phyloP scores from a whole-genome alignment of 495 filamentous ascomycete species.

The Umbilicaria muhlenbergii region DNA sequence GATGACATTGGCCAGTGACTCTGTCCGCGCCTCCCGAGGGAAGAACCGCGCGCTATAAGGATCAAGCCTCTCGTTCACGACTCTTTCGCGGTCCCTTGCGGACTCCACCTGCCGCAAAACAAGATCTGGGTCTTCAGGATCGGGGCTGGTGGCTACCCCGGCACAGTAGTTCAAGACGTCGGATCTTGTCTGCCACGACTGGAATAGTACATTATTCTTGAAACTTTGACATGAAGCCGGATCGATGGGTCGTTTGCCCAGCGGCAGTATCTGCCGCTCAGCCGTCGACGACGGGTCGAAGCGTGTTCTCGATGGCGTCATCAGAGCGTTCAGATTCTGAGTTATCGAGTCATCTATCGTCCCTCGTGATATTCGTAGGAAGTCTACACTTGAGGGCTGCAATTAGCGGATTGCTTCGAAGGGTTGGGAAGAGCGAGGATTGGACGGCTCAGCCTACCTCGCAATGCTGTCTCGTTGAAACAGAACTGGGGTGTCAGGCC shows the following conservation, averaged over 20 bases:
- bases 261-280: conserved; percentile 32
- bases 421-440: neutral
- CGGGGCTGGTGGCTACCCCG: conserved; percentile 69
- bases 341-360: conserved; percentile 86
- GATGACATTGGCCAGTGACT: conserved; percentile 60
- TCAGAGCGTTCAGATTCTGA: conserved; percentile 81
- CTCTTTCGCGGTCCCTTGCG: conserved; percentile 50
- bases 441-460: conserved; percentile 41
- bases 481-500: conserved; percentile 77
- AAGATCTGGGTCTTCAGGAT: conserved; percentile 76
- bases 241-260: conserved; percentile 33
- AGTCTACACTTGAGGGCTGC: conserved; percentile 43
- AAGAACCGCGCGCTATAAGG: conserved; percentile 82
- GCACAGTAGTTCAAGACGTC: conserved; percentile 85
- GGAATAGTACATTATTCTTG: conserved; percentile 67
- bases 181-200: conserved; percentile 72
- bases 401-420: conserved; percentile 1
- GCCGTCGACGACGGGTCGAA: conserved; percentile 75
- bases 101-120: conserved; percentile 54
- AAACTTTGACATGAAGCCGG: conserved; percentile 48
- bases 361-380: conserved; percentile 73
- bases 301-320: conserved; percentile 51
- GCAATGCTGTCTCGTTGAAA: conserved; percentile 69
- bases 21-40: conserved; percentile 68
- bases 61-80: conserved; percentile 81